Evolutionary conservation across 441 rosid genomes (phyloP).

Genomic region (Corymbia citriodora): DNA sequence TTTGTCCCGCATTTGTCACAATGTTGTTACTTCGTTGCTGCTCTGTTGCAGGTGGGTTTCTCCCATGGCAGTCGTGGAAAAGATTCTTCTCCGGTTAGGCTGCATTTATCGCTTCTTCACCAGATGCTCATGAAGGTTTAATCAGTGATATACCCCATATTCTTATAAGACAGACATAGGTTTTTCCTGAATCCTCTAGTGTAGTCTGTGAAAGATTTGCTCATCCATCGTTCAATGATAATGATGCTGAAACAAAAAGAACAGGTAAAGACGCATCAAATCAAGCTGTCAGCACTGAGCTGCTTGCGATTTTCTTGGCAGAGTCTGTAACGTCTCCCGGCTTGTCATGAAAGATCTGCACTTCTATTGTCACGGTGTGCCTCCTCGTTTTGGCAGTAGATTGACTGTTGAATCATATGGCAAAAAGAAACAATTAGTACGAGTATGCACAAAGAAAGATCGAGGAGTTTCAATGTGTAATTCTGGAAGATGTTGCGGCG

Average conservation of each 20-base stretch:
- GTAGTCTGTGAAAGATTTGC: background rate
- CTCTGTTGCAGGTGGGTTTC: conserved; percentile 69
- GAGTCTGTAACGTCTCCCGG: background rate
- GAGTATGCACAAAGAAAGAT: background rate
- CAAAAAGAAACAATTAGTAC: background rate
- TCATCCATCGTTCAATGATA: background rate
- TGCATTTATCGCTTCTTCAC: background rate
- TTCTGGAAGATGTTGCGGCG: background rate
- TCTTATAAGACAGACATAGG: background rate
- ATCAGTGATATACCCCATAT: background rate
- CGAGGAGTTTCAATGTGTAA: background rate
- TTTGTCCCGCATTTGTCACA: background rate
- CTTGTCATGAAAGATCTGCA: background rate
- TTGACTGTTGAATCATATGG: background rate
- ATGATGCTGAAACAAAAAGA: background rate
- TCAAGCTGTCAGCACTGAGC: background rate
- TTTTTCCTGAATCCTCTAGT: background rate
- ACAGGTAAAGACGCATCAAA: background rate
- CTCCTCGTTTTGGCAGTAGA: background rate
- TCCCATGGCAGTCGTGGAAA: conserved; percentile 94
- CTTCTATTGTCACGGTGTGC: background rate
- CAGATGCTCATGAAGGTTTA: background rate
- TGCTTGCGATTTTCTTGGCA: background rate
- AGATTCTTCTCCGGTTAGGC: conserved; percentile 78
- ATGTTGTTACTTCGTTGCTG: background rate